Evolutionary conservation across 768 basidiomycete species (phyloP), one percentile per base, ranked within the genome.

Genomic region (Mycena rosella): DNA sequence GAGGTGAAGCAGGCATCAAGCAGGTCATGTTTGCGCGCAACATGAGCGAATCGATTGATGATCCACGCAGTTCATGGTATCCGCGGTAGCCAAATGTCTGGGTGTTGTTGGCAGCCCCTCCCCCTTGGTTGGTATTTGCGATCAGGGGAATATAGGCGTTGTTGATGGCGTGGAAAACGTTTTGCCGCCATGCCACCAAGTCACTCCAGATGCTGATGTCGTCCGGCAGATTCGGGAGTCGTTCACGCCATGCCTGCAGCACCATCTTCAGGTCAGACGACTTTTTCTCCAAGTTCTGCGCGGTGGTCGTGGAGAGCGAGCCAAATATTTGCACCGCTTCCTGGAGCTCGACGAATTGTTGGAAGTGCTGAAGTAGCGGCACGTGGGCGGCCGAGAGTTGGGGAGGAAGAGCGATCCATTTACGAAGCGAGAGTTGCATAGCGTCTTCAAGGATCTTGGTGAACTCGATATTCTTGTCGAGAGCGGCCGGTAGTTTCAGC

Each of bases 51-150:
- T 18, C 98, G 92, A 77, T 99, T 99, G 83, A 99, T 98, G 76
- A 98, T 99, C 98, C 98, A 99, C 9, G 98, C 98, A 0, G 96
- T 99, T 99, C 98, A 76, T 99, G 98, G 78, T 95, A 98, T 10
- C 98, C 98, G 56, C 98, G 89, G 77, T 95, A 99, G 9, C 96
- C 97, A 74, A 90, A 93, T 1, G 95, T 96, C 63, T 90, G 94
- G 45, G 90, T 82, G 65, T 86, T 92, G 40, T 82, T 85, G 26
- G 87, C 80, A 20, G 87, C 80, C 48, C 83, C 85, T 45, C 83
- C 82, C 27, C 80, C 80, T 72, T 88, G 88, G 65, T 84, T 86
- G 38, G 82, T 84, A 9, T 81, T 84, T 9, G 82, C 82, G 62
- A 98, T 96, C 51, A 99, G 87, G 13, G 98, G 98, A 51, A 98